Evolutionary conservation across 1,284 basidiomycete species (phyloP), one percentile per base, ranked within the genome.

Genomic region (Volvariella surrecta): DNA sequence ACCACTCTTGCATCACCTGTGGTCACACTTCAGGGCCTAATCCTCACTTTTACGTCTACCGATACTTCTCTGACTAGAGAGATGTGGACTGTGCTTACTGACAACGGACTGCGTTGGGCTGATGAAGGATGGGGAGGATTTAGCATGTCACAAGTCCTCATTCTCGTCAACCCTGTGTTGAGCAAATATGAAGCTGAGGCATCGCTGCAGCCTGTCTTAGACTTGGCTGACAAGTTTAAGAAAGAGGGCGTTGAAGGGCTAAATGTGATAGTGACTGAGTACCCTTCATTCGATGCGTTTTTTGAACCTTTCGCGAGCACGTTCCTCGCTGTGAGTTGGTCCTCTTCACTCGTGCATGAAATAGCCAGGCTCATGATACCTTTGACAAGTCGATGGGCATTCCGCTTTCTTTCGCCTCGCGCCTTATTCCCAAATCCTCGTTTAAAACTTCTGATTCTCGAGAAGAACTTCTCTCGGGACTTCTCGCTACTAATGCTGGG

Each of bases 91-190:
- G 45, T 58, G 21, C 53, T 58, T 39, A 43, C 54, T 18, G 48
- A 57, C 22, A 55, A 55, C 40, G 50, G 49, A 6, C 48, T 57
- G 7, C 48, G 49, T 13, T 53, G 55, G 45, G 53, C 50, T 53
- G 52, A 66, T 17, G 64, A 73, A 47, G 75, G 74, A 16, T 77
- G 74, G 74, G 74, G 75, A 32, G 73, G 72, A 3, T 66, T 68
- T 44, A 62, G 67, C 3, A 61, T 52, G 22, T 60, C 66, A 20
- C 47, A 61, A 42, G 52, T 55, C 17, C 52, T 52, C 8, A 58
- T 63, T n/a, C 44, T 60, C 21, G 47, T 65, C 20, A 64, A 61
- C 40, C 62, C 63, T 9, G 58, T 53, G 15, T 40, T 56, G 4
- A 55, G 52, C 19, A 45, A 55, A 21, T 55, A 50, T 0, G 55